Base-by-base conservation (phyloP, 768 basidiomycete species). In the Amanita polypyramis region DNA sequence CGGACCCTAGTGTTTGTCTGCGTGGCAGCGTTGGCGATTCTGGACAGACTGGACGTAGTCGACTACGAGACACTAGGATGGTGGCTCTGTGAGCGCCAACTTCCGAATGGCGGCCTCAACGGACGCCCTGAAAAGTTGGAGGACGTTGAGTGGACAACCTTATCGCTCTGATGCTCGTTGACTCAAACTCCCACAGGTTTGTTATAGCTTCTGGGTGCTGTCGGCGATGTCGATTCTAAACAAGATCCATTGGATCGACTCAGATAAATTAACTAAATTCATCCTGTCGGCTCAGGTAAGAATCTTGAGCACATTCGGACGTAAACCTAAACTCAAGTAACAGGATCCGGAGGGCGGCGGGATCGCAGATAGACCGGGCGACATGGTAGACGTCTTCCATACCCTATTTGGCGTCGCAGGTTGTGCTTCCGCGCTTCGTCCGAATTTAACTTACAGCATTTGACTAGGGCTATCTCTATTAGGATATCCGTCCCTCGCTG, bases 371-470 rank as follows among this genome's bases (percentile, higher is more conserved):
- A 69, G 96, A 37, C 89, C 91, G 0, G 93, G 89, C 0, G 82
- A 99, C 61, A 84, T 93, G 77, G 80, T 80, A 1, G 96, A 99
- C 57, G 94, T 99, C n/a, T 99, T 96, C 64, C 95, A 99, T 58
- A 98, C 95, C 0, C 63, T 74, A 9, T 99, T 99, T 54, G 96
- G 96, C 1, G 67, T 97, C 2, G 90, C 92, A 51, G 93, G 91
- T 75, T 41, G 20, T 19, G 21, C 35, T 46, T 34, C 46, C n/a
- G 44, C 14, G 34, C 42, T 17, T 52, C 9, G 33, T 36, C 14
- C 17, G 39, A 5, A 32, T 20, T 12, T 5, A 10, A 21, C 17
- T 19, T 7, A 20, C 19, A 30, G n/a, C 36, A 7, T 25, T 38
- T 19, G 34, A 45, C 4, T 52, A 85, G 93, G 92, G 1, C 73